These are phyloP conservation scores for Yamadazyma takamatsuzukensis DNA, from an alignment of 805 yeast species.

Conservation along the genomic window DNA sequence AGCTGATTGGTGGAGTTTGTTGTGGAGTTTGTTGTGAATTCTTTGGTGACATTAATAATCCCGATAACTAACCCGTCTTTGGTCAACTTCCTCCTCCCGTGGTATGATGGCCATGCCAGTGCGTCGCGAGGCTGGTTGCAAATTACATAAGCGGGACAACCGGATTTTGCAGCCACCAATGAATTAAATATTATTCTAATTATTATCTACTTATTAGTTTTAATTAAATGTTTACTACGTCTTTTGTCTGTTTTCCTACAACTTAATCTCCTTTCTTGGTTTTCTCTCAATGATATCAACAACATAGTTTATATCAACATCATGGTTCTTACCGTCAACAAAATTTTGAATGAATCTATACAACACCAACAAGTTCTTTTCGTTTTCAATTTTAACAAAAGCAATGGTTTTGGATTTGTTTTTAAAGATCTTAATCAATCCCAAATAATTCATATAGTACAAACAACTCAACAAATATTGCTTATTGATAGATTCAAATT, in stretches of 20 bases:
- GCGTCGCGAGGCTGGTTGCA: too few species aligned
- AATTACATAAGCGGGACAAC: too few species aligned
- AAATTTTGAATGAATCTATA: constrained; percentile 17
- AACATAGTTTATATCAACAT: constrained; percentile 23
- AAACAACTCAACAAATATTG: constrained; percentile 39
- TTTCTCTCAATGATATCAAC: constrained; percentile 33
- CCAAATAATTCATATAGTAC: constrained; percentile 34
- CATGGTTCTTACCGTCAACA: constrained; percentile 13
- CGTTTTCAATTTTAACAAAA: constrained; percentile 29
- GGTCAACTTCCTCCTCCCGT: too few species aligned
- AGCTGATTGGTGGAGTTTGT: too few species aligned
- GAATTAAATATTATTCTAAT: too few species aligned
- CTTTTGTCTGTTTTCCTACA: constrained; percentile 12
- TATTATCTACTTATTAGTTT: too few species aligned
- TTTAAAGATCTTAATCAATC: constrained; percentile 33
- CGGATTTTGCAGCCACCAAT: too few species aligned
- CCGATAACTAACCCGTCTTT: too few species aligned
- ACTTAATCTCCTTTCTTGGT: constrained; percentile 17
- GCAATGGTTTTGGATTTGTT: constrained; percentile 41
- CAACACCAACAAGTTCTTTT: constrained; percentile 24
- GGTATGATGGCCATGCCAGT: too few species aligned
- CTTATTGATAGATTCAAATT: constrained; percentile 37
- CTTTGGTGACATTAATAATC: too few species aligned
- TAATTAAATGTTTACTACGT: too few species aligned
- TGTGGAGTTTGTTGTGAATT: too few species aligned